Conservation (phyloP, 1,284 basidiomycete genomes). For the Irpex sp. region DNA sequence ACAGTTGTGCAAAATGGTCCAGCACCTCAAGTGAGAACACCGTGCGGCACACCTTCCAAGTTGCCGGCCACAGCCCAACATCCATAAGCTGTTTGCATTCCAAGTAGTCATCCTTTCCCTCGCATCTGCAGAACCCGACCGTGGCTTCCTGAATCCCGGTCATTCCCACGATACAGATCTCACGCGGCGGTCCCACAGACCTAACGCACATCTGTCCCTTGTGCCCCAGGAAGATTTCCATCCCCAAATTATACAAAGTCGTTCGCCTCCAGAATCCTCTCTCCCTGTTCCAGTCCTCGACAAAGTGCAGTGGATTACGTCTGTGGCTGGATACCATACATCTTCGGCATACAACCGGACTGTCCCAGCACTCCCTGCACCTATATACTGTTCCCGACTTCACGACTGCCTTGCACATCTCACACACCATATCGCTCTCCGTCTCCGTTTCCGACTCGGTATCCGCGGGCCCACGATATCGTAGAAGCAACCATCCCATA, state of each 20-base stretch:
- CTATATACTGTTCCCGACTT: neutral
- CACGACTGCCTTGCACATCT: neutral
- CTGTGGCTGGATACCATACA: constrained; percentile 5
- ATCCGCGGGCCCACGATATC: neutral
- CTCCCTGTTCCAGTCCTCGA: constrained; percentile 7
- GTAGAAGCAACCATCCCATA: neutral
- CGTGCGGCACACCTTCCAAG: constrained; percentile 13
- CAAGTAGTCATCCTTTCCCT: too few species aligned
- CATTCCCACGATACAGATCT: constrained; percentile 1
- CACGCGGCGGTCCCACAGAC: neutral
- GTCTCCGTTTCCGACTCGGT: too few species aligned
- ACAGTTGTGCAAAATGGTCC: constrained; percentile 12
- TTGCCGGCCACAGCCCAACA: constrained; percentile 16
- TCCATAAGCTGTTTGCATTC: constrained; percentile 13
- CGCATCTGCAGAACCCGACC: constrained; percentile 8
- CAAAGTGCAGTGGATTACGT: constrained; percentile 6
- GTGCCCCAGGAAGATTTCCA: constrained; percentile 9
- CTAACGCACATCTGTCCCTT: neutral
- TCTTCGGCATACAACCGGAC: neutral
- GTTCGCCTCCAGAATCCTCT: constrained; percentile 3
- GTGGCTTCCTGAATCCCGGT: neutral
- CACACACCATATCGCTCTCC: neutral
- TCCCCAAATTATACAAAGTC: constrained; percentile 2
- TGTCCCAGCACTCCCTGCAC: constrained; percentile 6
- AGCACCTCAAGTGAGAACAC: constrained; percentile 13